Percentiles rank a stretch among this genome's conserved stretches.
These are phyloP conservation scores for Mortierella alpina DNA, from an alignment of 192 early-diverging fungal species.

Conservation along the genomic window DNA sequence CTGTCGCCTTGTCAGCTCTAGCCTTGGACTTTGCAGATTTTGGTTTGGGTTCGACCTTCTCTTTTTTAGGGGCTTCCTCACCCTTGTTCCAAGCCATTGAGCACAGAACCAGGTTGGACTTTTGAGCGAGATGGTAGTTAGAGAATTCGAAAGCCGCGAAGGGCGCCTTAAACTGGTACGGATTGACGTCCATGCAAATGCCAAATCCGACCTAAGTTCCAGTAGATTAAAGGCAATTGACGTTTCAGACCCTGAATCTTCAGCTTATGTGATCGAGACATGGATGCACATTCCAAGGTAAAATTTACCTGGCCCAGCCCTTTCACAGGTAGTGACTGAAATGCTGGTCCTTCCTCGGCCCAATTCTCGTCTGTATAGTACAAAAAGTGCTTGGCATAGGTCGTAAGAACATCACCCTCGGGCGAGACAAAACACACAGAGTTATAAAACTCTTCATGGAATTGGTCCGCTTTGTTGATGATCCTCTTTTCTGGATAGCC, in stretches of 20 bases:
- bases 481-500: constrained; percentile 73
- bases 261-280: not conserved
- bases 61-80: constrained; percentile 27
- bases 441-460: constrained; percentile 67
- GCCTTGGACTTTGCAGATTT: constrained; percentile 7
- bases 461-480: constrained; percentile 1
- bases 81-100: constrained; percentile 79
- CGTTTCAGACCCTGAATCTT: not conserved
- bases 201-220: constrained; percentile 71
- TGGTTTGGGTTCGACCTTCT: constrained; percentile 12
- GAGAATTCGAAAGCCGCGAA: constrained; percentile 80
- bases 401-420: constrained; percentile 56
- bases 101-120: constrained; percentile 62
- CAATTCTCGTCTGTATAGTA: constrained; percentile 79
- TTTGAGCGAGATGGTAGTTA: constrained; percentile 63
- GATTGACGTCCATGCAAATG: constrained; percentile 91
- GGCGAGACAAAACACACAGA: constrained; percentile 68
- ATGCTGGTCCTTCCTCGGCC: constrained; percentile 77
- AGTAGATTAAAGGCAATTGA: not conserved
- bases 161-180: constrained; percentile 71
- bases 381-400: constrained; percentile 80
- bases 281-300: not conserved
- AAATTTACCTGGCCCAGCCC: constrained; percentile 66
- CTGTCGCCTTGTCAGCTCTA: not conserved
- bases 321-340: constrained; percentile 61